phyloP scores from a whole-genome alignment of 2,329 filamentous ascomycete species.

The Davidsoniella australis region DNA sequence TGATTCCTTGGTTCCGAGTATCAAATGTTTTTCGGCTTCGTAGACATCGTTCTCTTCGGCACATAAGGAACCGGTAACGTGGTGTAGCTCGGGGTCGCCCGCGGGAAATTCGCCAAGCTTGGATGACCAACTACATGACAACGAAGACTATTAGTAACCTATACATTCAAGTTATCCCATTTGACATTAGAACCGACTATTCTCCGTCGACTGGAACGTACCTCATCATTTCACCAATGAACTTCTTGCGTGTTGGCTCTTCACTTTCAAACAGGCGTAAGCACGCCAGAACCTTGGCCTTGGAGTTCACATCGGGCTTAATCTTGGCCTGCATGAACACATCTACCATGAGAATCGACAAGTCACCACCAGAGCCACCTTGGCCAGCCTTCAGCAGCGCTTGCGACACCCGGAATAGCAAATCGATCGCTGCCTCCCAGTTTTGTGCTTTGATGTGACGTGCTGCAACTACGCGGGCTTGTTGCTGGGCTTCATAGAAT shows the following conservation, averaged over 20 bases:
- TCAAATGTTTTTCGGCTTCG: constrained; percentile 79
- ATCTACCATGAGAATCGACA: constrained; percentile 74
- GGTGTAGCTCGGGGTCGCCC: constrained; percentile 86
- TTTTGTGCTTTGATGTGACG: constrained; percentile 82
- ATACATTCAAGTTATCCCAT: too few relatives aligned
- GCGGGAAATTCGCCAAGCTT: constrained; percentile 76
- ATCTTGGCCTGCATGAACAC: constrained; percentile 79
- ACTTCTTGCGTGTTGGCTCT: constrained; percentile 87
- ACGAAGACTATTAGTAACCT: background rate
- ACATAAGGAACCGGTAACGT: constrained; percentile 73
- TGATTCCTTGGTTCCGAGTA: constrained; percentile 79
- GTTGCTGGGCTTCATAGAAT: constrained; percentile 96
- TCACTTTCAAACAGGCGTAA: constrained; percentile 63
- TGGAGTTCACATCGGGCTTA: constrained; percentile 55
- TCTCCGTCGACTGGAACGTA: constrained; percentile 23
- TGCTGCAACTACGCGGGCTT: constrained; percentile 85
- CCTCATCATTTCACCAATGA: constrained; percentile 69
- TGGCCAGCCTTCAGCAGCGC: constrained; percentile 83
- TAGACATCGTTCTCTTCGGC: constrained; percentile 88
- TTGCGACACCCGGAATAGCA: constrained; percentile 68
- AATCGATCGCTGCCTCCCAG: constrained; percentile 71
- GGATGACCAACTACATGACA: constrained; percentile 50
- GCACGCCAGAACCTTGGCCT: constrained; percentile 60
- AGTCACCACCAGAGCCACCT: constrained; percentile 78
- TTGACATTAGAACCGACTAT: background rate